A percentile compares a stretch with the other conserved stretches of the same genome.
Conservation (phyloP, 2,329 filamentous ascomycete species). For the Fusarium sp. region DNA sequence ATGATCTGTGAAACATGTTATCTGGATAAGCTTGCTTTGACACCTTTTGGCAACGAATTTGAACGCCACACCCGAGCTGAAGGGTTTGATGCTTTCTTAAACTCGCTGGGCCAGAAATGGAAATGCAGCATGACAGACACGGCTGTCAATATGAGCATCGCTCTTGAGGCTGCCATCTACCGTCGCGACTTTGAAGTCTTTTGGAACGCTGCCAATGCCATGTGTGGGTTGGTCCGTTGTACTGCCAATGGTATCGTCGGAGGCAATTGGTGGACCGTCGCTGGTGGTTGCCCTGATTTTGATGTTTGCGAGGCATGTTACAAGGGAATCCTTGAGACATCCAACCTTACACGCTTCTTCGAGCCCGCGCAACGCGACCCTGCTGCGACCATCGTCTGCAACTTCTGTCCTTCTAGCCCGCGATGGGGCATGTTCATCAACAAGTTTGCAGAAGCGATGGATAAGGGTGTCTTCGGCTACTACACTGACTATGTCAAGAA, state of each 20-base stretch:
- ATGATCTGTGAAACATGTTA: slow-evolving; percentile 52
- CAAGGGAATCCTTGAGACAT: slow-evolving; percentile 46
- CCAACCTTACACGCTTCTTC: slow-evolving; percentile 47
- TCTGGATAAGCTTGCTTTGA: slow-evolving; percentile 50
- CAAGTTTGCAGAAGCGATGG: slow-evolving; percentile 48
- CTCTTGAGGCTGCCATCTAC: slow-evolving; percentile 44
- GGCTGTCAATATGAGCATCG: slow-evolving; percentile 41
- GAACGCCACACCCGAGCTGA: slow-evolving; percentile 27
- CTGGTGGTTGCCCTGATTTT: slow-evolving; percentile 38
- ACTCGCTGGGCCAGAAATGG: slow-evolving; percentile 38
- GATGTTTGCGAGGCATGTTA: slow-evolving; percentile 53
- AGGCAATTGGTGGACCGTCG: slow-evolving; percentile 53
- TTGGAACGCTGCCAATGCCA: slow-evolving; percentile 39
- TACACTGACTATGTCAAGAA: slow-evolving; percentile 47
- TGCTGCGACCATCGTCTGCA: slow-evolving; percentile 46
- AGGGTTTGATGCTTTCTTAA: slow-evolving; percentile 43
- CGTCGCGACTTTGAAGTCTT: slow-evolving; percentile 47
- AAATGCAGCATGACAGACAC: slow-evolving; percentile 44
- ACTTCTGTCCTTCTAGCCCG: slow-evolving; percentile 44
- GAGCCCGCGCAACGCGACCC: slow-evolving; percentile 35
- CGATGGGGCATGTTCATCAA: slow-evolving; percentile 45
- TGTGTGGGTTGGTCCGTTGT: slow-evolving; percentile 45
- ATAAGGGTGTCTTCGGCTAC: slow-evolving; percentile 49
- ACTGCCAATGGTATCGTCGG: slow-evolving; percentile 45
- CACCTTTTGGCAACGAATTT: slow-evolving; percentile 48